phyloP scores from a whole-genome alignment of 305 asterid species.

The Vinca major region DNA sequence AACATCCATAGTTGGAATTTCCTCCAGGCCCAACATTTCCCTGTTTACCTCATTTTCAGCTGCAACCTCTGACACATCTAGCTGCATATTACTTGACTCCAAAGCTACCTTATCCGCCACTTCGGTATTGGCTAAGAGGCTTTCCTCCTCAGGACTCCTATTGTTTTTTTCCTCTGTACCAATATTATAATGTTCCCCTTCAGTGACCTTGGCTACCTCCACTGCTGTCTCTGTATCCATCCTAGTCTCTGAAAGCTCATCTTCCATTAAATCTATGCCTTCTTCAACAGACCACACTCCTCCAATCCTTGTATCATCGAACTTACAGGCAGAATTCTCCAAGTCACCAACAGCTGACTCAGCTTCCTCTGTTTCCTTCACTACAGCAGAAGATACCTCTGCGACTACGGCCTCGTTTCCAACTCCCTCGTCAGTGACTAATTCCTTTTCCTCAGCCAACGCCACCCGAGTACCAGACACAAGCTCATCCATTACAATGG shows the following conservation, averaged over 20 bases:
- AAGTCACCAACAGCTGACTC: neutral
- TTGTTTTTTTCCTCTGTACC: conserved; percentile 21
- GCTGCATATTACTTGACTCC: conserved; percentile 9
- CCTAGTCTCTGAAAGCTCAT: conserved; percentile 16
- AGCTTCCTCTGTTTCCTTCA: neutral
- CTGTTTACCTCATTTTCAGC: conserved; percentile 20
- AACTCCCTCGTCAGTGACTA: conserved; percentile 2
- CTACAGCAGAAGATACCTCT: neutral
- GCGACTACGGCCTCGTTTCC: conserved; percentile 14
- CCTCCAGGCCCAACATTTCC: conserved; percentile 28
- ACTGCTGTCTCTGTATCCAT: conserved; percentile 17
- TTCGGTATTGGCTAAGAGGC: conserved; percentile 17
- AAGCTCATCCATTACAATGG: conserved; percentile 18
- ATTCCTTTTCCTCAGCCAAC: conserved; percentile 15
- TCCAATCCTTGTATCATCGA: neutral
- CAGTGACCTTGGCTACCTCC: conserved; percentile 20
- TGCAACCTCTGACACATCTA: neutral
- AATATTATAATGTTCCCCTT: conserved; percentile 21
- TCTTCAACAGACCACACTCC: conserved; percentile 4
- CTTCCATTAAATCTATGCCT: conserved; percentile 10
- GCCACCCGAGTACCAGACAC: conserved; percentile 3
- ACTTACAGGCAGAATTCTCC: neutral
- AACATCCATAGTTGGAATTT: conserved; percentile 26
- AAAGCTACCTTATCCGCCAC: conserved; percentile 23
- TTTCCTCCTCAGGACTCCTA: conserved; percentile 21